Evolutionary conservation across 108 stramenopile genomes (phyloP), one percentile per base, ranked within the genome.

Genomic region (Skeletonema menzelii): DNA sequence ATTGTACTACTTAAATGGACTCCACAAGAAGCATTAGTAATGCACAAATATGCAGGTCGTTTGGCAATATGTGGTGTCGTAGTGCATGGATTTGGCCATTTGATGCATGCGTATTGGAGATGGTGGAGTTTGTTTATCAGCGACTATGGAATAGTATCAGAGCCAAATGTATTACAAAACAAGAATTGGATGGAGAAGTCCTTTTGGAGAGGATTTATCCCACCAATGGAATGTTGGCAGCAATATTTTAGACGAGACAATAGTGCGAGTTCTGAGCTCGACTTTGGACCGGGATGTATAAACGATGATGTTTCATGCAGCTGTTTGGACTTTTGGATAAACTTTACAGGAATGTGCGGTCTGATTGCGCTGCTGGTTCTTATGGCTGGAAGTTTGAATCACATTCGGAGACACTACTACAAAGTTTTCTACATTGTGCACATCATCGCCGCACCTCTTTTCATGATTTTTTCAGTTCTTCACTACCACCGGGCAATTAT

Each of bases 31-130:
- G 81, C 82, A 56, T 31, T 77, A 28, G 42, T 34, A n/a, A 30
- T 86, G 24, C 88, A 90, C 59, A 77, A 77, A 40, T 87, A 85
- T 85, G 27, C 74, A 2, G 88, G 88, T 11, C 59, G 83, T 26
- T 57, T 85, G 7, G 55, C 76, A 12, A 62, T 90, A 11, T 11
- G 80, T 11, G 76, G 67, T 4, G 24, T 53, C 32, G 15, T 76
- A 7, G 0, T 79, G 8, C 88, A 90, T 63, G 88, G 86, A 17
- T 8, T 24, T n/a, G 38, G 72, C 27, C 85, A 90, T 58, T 63
- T 69, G 57, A 32, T 26, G 56, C 76, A 30, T 82, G 80, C 73
- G 59, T 59, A 26, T 46, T 65, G 5, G 63, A 70, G 56, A 55
- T 63, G 13, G 56, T 56, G 19, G 82, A 80, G 49, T 67, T 53